These are phyloP conservation scores for Telopea speciosissima DNA, from an alignment of 177 flowering plant species.

Conservation along the genomic window DNA sequence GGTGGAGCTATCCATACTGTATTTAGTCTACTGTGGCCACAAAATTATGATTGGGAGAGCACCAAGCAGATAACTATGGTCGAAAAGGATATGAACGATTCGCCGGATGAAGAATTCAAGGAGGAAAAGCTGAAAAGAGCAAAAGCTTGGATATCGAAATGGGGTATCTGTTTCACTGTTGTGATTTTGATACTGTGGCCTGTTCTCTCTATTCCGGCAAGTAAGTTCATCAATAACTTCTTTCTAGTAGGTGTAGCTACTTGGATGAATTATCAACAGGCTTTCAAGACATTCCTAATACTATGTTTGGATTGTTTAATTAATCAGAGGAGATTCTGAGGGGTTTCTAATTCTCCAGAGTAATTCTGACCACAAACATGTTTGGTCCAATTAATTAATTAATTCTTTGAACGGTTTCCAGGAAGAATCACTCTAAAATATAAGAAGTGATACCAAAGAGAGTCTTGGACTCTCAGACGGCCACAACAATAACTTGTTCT, in stretches of 20 bases:
- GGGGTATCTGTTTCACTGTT: constrained; percentile 84
- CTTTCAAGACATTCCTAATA: too few relatives aligned
- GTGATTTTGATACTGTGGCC: constrained; percentile 84
- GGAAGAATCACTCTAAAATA: too few relatives aligned
- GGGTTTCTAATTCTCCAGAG: too few relatives aligned
- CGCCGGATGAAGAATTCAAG: constrained; percentile 60
- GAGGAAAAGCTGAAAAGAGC: constrained; percentile 61
- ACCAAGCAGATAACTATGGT: constrained; percentile 77
- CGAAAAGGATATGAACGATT: constrained; percentile 58
- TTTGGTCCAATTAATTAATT: too few relatives aligned
- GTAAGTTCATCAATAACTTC: constrained; percentile 21
- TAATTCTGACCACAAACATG: too few relatives aligned
- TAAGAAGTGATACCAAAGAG: too few relatives aligned
- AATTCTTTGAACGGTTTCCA: too few relatives aligned
- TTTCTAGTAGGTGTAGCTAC: neutral
- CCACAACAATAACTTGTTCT: too few relatives aligned
- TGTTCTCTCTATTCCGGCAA: constrained; percentile 72
- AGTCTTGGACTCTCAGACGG: too few relatives aligned
- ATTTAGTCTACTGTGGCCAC: constrained; percentile 66
- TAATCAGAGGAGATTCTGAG: too few relatives aligned
- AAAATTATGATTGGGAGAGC: constrained; percentile 82
- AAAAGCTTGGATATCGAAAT: constrained; percentile 79
- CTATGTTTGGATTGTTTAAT: too few relatives aligned
- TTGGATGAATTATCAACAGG: neutral
- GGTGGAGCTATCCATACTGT: constrained; percentile 76